Evolutionary conservation across 1,284 basidiomycete species (phyloP), one percentile per base, ranked within the genome.

Genomic region (Marasmius sp.): DNA sequence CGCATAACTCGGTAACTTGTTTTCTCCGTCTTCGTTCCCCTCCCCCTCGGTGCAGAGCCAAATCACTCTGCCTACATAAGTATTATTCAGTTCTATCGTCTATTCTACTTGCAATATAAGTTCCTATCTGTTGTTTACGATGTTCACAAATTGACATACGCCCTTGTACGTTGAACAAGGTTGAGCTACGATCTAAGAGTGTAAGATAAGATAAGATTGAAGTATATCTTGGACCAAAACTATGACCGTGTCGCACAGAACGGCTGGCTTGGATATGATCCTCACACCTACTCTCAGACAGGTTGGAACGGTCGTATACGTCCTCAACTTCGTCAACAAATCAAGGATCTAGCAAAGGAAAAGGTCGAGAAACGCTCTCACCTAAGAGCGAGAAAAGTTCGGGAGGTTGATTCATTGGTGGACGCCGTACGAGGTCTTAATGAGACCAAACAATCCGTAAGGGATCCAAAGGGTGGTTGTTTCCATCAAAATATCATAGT

Each of bases 401-500:
- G 70, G 5, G 66, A 63, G n/a, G 72, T 86, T 20, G 81, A 85
- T 65, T 63, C 68, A 1, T 70, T 81, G n/a, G 66, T 81, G 57
- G 64, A 72, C 16, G 72, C 72, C 9, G 66, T 83, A 20, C 72
- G 71, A 36, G 66, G 64, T 12, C 65, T 73, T 1, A 67, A 70
- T 27, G 74, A 43, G 12, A 43, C 75, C 1, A 69, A 51, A 41
- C 16, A 34, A 22, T 34, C 52, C 11, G 67, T 74, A 39, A 80
- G 73, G 63, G 86, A 88, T 70, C 79, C 84, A 0, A 81, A 80
- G 43, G 84, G 84, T 2, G 86, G 86, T 0, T 91, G 88, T 68
- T 91, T 88, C 68, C 91, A 88, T 67, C 84, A 83, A 77, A n/a
- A n/a, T n/a, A n/a, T n/a, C n/a, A n/a, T n/a, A 86, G 87, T 86